These are phyloP conservation scores for Eutrema salsugineum DNA, from an alignment of 441 rosid species.

Conservation along the genomic window DNA sequence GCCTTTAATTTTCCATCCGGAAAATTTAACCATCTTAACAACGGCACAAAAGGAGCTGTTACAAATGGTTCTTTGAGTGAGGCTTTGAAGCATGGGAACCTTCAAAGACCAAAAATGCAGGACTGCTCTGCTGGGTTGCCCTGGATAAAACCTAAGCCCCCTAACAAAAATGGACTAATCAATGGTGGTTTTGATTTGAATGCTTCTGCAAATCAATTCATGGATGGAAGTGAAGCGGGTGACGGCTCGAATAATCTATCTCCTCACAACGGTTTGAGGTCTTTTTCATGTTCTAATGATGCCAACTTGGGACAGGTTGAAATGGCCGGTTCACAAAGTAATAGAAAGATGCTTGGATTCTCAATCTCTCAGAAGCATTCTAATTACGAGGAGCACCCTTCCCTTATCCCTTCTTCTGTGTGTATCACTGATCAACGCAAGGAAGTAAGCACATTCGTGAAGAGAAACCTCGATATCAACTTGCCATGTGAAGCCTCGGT, in stretches of 20 bases:
- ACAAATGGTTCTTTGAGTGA: slow-evolving; percentile 28
- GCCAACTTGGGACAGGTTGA: slow-evolving; percentile 37
- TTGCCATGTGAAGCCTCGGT: slow-evolving; percentile 62
- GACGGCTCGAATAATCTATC: slow-evolving; percentile 27
- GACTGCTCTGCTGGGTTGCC: slow-evolving; percentile 46
- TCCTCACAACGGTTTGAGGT: slow-evolving; percentile 35
- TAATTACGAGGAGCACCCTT: slow-evolving; percentile 38
- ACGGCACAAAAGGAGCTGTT: neutral
- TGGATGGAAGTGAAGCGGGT: slow-evolving; percentile 35
- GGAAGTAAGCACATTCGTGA: slow-evolving; percentile 43
- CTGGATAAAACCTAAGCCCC: slow-evolving; percentile 58
- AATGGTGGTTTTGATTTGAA: slow-evolving; percentile 44
- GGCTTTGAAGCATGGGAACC: slow-evolving; percentile 27
- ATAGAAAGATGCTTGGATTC: slow-evolving; percentile 61
- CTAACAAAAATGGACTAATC: slow-evolving; percentile 34
- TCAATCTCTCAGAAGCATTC: slow-evolving; percentile 43
- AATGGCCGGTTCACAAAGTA: slow-evolving; percentile 30
- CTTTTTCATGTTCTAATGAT: slow-evolving; percentile 38
- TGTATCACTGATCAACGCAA: slow-evolving; percentile 35
- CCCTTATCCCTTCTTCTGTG: slow-evolving; percentile 37
- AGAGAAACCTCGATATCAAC: slow-evolving; percentile 65
- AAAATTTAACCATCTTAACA: slow-evolving; percentile 15
- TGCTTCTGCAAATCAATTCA: slow-evolving; percentile 39
- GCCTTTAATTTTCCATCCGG: slow-evolving; percentile 5
- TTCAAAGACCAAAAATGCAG: slow-evolving; percentile 45